Conservation (phyloP, 257 asterid species). For the Verbascum thapsus region DNA sequence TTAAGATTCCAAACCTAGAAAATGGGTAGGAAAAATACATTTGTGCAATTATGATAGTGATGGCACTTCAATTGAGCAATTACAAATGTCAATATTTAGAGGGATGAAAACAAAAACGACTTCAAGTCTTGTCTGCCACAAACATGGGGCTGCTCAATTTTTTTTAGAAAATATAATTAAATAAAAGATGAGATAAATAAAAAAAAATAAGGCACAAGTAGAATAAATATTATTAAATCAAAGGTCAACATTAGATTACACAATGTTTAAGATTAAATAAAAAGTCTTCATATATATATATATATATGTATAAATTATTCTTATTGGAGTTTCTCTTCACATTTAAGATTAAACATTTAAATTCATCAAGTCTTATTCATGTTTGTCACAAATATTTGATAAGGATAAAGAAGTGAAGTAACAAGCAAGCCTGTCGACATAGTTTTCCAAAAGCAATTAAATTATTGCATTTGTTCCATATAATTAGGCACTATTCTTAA, state of each 20-base stretch:
- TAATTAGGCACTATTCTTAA: background rate
- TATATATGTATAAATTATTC: too few species aligned
- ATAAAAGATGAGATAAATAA: too few species aligned
- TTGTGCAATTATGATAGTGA: conserved; percentile 20
- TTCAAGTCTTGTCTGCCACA: conserved; percentile 35
- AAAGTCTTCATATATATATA: too few species aligned
- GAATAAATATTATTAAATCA: too few species aligned
- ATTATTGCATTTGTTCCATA: background rate
- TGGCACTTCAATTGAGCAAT: background rate
- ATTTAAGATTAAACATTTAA: background rate
- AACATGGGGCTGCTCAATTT: background rate
- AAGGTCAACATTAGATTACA: too few species aligned
- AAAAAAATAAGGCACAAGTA: too few species aligned
- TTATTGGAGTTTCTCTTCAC: background rate
- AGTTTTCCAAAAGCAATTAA: background rate
- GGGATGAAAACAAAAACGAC: background rate
- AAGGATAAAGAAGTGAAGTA: background rate
- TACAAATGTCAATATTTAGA: conserved; percentile 4
- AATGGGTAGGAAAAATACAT: background rate
- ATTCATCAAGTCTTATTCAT: background rate
- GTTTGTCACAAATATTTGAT: background rate
- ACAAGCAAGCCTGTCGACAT: background rate
- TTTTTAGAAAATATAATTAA: too few species aligned
- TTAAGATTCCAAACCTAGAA: background rate
- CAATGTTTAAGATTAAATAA: too few species aligned